Conservation (phyloP, 768 basidiomycete genomes). For the Auriculariales sp. region DNA sequence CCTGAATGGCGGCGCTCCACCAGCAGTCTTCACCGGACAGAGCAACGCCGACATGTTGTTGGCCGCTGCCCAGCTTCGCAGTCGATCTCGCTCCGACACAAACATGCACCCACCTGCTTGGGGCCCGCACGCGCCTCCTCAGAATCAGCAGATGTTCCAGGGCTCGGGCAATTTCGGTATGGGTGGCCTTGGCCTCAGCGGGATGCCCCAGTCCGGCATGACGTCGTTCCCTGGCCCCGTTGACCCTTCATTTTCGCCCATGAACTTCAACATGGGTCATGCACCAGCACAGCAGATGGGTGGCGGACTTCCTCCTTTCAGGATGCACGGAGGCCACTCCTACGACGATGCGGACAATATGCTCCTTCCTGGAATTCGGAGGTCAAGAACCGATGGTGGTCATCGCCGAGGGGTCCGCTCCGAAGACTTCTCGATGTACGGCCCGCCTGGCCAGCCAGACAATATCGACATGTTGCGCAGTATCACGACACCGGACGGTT, state of each 20-base stretch:
- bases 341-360: conserved; percentile 6
- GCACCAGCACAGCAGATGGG: conserved; percentile 13
- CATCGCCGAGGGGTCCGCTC: conserved; percentile 42
- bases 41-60: background rate
- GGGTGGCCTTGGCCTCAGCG: conserved; percentile 21
- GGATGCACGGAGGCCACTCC: conserved; percentile 5
- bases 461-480: conserved; percentile 7
- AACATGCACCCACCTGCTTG: conserved; percentile 40
- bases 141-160: background rate
- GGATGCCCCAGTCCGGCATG: conserved; percentile 24
- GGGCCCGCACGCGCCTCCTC: conserved; percentile 10
- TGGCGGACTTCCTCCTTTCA: too few species aligned
- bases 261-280: conserved; percentile 12
- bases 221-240: conserved; percentile 17
- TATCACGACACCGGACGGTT: conserved; percentile 8
- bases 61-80: conserved; percentile 16
- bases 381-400: conserved; percentile 30
- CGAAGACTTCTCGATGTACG: conserved; percentile 34
- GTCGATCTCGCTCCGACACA: conserved; percentile 48
- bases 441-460: background rate
- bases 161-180: conserved; percentile 22
- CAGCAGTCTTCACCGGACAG: background rate
- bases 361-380: conserved; percentile 11
- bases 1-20: background rate
- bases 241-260: conserved; percentile 15